Conservation (phyloP, 768 basidiomycete genomes). For the Chiua virens region DNA sequence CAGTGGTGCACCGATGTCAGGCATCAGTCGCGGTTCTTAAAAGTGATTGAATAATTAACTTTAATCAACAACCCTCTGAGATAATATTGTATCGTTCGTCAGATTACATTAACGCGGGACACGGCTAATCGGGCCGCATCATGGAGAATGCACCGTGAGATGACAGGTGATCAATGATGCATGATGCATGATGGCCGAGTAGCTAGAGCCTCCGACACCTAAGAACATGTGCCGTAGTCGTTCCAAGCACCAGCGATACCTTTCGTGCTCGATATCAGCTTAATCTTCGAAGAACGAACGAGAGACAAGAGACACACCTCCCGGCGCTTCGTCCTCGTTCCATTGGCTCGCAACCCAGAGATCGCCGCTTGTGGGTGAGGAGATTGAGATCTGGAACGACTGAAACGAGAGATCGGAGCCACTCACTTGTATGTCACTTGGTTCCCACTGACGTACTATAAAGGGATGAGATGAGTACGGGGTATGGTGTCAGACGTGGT, state of each 20-base stretch:
- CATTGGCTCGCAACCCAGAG: slow-evolving; percentile 50
- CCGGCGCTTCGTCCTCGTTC: slow-evolving; percentile 39
- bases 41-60: no score
- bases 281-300: neutral
- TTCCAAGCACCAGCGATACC: slow-evolving; percentile 55
- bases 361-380: slow-evolving; percentile 33
- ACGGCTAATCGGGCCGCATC: no score
- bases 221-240: slow-evolving; percentile 53
- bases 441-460: slow-evolving; percentile 43
- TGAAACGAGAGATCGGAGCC: no score
- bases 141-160: no score
- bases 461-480: neutral
- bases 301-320: slow-evolving; percentile 17
- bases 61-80: no score
- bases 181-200: no score
- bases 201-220: no score
- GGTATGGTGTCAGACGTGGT: neutral
- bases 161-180: no score
- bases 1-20: no score
- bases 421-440: slow-evolving; percentile 43
- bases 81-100: no score
- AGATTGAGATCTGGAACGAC: neutral
- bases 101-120: no score
- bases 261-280: slow-evolving; percentile 14
- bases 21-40: no score